Evolutionary conservation across 2,329 filamentous ascomycete genomes (phyloP).

Genomic region (Tolypocladium pustulatum): DNA sequence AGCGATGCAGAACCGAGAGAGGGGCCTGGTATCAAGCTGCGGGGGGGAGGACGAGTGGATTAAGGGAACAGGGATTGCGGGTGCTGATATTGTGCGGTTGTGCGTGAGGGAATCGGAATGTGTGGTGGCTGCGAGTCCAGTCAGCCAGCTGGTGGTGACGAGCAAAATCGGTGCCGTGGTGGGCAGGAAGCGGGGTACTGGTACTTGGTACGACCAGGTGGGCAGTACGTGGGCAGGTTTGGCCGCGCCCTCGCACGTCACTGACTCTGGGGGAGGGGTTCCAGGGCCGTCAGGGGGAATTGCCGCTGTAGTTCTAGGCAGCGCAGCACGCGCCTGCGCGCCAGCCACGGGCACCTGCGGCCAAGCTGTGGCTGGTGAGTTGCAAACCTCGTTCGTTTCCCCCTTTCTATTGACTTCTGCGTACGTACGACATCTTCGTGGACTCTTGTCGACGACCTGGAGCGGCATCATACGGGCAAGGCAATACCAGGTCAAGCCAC

Average conservation of each 20-base stretch:
- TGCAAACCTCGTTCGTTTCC: neutral
- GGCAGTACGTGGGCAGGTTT: neutral
- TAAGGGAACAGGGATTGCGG: constrained; percentile 1
- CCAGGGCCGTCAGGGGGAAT: neutral
- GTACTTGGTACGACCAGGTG: neutral
- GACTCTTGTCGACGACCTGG: neutral
- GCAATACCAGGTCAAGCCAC: neutral
- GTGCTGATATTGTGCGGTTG: neutral
- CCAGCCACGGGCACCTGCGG: neutral
- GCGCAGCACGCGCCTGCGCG: neutral
- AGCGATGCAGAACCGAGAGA: constrained; percentile 1
- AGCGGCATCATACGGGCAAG: neutral
- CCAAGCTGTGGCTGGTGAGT: neutral
- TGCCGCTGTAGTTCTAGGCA: neutral
- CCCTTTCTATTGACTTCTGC: neutral
- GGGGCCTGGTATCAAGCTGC: neutral
- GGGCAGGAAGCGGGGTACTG: constrained; percentile 2
- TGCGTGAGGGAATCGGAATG: neutral
- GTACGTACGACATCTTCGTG: neutral
- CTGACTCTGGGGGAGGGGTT: neutral
- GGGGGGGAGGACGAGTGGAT: neutral
- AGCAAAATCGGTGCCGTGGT: neutral
- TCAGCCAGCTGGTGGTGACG: neutral
- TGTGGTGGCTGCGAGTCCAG: neutral
- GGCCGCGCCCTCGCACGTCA: neutral